Percentiles rank a stretch among this genome's conserved stretches.
phyloP scores from a whole-genome alignment of 2,329 filamentous ascomycete genomes.

The Huntiella bhutanensis region DNA sequence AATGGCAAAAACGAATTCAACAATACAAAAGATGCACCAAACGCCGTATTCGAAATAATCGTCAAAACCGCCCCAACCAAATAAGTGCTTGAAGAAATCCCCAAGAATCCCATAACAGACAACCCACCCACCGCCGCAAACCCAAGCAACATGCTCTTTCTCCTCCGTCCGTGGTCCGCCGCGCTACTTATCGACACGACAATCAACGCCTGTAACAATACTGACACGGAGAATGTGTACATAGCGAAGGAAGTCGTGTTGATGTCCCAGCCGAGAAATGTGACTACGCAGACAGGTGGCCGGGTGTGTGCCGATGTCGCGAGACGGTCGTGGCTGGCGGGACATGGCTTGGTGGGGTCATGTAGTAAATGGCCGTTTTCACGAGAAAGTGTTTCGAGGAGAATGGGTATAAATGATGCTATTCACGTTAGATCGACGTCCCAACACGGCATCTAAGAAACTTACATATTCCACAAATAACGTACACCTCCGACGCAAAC shows the following conservation, averaged over 20 bases:
- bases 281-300: constrained; percentile 54
- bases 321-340: constrained; percentile 36
- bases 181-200: constrained; percentile 95
- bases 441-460: constrained; percentile 11
- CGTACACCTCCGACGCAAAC: constrained; percentile 91
- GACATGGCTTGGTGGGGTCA: constrained; percentile 59
- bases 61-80: constrained; percentile 66
- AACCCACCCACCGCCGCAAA: constrained; percentile 71
- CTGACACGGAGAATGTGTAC: constrained; percentile 92
- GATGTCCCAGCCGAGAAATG: constrained; percentile 64
- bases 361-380: constrained; percentile 76
- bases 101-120: constrained; percentile 76
- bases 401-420: constrained; percentile 92
- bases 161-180: constrained; percentile 81
- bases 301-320: constrained; percentile 14
- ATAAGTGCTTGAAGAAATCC: constrained; percentile 56
- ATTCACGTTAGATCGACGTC: constrained; percentile 9
- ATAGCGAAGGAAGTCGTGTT: constrained; percentile 96
- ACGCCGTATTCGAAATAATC: constrained; percentile 81
- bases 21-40: constrained; percentile 86
- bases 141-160: constrained; percentile 69
- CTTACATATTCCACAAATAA: constrained; percentile 53
- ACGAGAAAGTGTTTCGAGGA: constrained; percentile 79
- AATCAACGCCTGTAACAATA: constrained; percentile 69
- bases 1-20: constrained; percentile 89